Evolutionary conservation across 75 land plant genomes (phyloP).

Genomic region (Pseudotsuga menziesii): DNA sequence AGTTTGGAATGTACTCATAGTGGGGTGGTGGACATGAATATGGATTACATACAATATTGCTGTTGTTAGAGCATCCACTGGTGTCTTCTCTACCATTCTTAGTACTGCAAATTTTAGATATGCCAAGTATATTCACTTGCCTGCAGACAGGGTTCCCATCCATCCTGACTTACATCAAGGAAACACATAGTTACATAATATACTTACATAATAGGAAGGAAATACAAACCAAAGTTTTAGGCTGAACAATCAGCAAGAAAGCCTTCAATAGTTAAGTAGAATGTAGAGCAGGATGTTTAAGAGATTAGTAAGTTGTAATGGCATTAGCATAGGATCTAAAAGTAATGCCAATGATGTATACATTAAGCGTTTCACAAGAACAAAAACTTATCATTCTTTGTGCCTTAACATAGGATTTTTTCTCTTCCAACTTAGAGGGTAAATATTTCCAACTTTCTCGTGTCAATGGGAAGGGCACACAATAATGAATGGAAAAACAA

Average conservation of each 20-base stretch:
- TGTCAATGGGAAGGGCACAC: background rate
- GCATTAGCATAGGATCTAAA: background rate
- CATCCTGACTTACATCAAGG: conserved; percentile 22
- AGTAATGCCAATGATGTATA: background rate
- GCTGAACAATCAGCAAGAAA: background rate
- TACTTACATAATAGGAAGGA: background rate
- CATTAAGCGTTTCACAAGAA: background rate
- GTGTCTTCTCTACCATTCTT: conserved; percentile 4
- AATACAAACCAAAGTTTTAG: background rate
- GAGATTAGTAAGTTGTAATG: background rate
- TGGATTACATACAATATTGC: conserved; percentile 14
- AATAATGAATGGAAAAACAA: background rate
- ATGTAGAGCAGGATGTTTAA: background rate
- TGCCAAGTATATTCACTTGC: conserved; percentile 12
- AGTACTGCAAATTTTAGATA: conserved; percentile 29
- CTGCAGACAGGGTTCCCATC: conserved; percentile 47
- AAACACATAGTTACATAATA: background rate
- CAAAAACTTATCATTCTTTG: background rate
- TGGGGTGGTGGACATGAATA: conserved; percentile 25
- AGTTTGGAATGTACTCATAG: conserved; percentile 29
- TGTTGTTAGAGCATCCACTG: background rate
- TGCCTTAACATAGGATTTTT: background rate
- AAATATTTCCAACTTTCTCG: background rate
- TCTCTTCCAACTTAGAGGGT: background rate
- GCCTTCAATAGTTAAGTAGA: background rate